A percentile compares a stretch with the other conserved stretches of the same genome.
Evolutionary conservation across 352 stramenopile species (phyloP).

Genomic region (Phytopythium sindhum): DNA sequence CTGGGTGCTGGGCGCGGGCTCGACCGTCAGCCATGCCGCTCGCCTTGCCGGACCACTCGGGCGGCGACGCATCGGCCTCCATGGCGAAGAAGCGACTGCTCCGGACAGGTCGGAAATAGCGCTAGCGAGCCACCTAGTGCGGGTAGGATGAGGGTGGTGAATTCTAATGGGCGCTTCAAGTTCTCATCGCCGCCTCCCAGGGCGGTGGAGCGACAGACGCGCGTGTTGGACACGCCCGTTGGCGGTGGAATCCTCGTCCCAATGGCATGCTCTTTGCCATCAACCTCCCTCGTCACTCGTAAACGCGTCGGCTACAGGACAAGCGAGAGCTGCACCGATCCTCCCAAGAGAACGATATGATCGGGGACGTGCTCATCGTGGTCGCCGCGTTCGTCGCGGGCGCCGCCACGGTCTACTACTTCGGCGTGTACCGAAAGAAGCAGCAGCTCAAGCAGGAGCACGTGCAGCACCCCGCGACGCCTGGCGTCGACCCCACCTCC

Average conservation of each 20-base stretch:
- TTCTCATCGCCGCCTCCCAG: not conserved
- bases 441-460: not conserved
- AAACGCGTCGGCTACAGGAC: not conserved
- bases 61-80: not conserved
- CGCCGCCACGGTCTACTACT: slow-evolving; percentile 1
- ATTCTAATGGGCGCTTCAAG: not conserved
- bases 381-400: not conserved
- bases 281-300: not conserved
- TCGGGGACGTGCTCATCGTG: slow-evolving; percentile 1
- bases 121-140: too few relatives aligned
- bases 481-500: not conserved
- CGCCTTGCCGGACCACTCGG: not conserved
- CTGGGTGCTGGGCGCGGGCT: not conserved
- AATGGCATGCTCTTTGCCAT: too few relatives aligned
- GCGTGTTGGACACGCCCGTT: not conserved
- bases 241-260: too few relatives aligned
- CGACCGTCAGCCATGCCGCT: not conserved
- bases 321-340: not conserved
- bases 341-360: not conserved
- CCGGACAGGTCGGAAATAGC: not conserved
- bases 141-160: too few relatives aligned
- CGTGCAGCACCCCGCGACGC: not conserved
- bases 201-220: not conserved
- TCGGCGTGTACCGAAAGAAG: slow-evolving; percentile 5
- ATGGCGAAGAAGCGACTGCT: not conserved